Evolutionary conservation across 2,329 filamentous ascomycete genomes (phyloP).

Genomic region (Teratosphaeria viscida): DNA sequence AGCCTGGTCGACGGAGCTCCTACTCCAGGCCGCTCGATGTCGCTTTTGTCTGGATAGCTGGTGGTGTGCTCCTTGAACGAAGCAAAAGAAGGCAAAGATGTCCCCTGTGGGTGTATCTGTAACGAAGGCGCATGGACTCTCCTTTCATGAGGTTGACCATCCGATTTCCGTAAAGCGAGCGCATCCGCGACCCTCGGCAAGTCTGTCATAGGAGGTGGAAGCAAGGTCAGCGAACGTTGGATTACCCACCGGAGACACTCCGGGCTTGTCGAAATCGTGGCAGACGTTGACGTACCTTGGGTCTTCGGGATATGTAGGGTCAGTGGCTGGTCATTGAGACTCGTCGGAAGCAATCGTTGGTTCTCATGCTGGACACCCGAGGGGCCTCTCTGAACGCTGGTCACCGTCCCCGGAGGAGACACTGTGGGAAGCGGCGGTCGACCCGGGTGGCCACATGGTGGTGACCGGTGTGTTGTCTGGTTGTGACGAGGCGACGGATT

Average conservation of each 20-base stretch:
- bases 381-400: conserved; percentile 12
- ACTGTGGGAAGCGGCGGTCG: conserved; percentile 5
- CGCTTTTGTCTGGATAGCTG: conserved; percentile 7
- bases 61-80: conserved; percentile 12
- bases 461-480: conserved; percentile 8
- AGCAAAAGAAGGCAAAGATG: conserved; percentile 19
- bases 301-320: conserved; percentile 13
- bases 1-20: conserved; percentile 10
- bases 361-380: conserved; percentile 7
- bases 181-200: background rate
- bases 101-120: conserved; percentile 2
- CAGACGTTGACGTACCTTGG: conserved; percentile 7
- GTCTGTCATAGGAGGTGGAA: conserved; percentile 3
- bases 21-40: conserved; percentile 11
- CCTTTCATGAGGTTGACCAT: background rate
- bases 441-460: conserved; percentile 8
- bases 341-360: conserved; percentile 6
- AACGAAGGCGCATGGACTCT: background rate
- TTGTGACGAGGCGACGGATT: conserved; percentile 5
- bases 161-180: background rate
- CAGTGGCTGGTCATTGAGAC: conserved; percentile 6
- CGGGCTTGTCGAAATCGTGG: background rate
- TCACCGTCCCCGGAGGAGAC: conserved; percentile 10
- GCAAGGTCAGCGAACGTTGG: background rate
- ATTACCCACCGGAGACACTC: background rate